A percentile compares a stretch with the other conserved stretches of the same genome.
Evolutionary conservation across 2,329 filamentous ascomycete genomes (phyloP).

Genomic region (Paecilomyces formosus): DNA sequence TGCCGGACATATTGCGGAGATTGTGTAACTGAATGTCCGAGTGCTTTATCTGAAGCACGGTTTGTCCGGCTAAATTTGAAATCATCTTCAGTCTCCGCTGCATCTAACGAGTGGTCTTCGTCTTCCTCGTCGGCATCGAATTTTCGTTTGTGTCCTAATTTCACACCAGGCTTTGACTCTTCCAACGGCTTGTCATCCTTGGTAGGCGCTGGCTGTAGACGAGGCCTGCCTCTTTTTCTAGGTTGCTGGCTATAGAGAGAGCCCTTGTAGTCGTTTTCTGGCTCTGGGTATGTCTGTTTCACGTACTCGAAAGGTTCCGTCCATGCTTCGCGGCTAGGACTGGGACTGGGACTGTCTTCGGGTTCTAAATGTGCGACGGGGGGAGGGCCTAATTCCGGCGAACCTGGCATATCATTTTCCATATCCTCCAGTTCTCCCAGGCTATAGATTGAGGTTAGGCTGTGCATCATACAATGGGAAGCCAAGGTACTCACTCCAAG

Average conservation of each 20-base stretch:
- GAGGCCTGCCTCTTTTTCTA: slow-evolving; percentile 19
- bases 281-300: slow-evolving; percentile 4
- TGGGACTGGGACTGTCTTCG: slow-evolving; percentile 17
- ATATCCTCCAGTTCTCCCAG: slow-evolving; percentile 27
- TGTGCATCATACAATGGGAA: not conserved
- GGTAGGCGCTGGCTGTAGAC: not conserved
- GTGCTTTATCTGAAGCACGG: slow-evolving; percentile 10
- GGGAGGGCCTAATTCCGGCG: slow-evolving; percentile 34
- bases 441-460: slow-evolving; percentile 13
- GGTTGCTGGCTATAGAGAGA: not conserved
- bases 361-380: slow-evolving; percentile 38
- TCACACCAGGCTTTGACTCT: slow-evolving; percentile 18
- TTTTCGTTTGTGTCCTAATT: slow-evolving; percentile 51
- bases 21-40: slow-evolving; percentile 4
- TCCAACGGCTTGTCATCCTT: not conserved
- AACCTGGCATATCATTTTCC: slow-evolving; percentile 17
- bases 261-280: slow-evolving; percentile 5
- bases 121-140: slow-evolving; percentile 48
- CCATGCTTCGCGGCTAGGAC: slow-evolving; percentile 5
- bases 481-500: slow-evolving; percentile 39
- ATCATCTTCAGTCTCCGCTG: slow-evolving; percentile 18
- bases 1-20: slow-evolving; percentile 10
- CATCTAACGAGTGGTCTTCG: slow-evolving; percentile 6
- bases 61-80: slow-evolving; percentile 26
- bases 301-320: not conserved